A percentile compares a stretch with the other conserved stretches of the same genome.
Evolutionary conservation across 2,329 filamentous ascomycete species (phyloP).

Genomic region (Trichoderma asperellum): DNA sequence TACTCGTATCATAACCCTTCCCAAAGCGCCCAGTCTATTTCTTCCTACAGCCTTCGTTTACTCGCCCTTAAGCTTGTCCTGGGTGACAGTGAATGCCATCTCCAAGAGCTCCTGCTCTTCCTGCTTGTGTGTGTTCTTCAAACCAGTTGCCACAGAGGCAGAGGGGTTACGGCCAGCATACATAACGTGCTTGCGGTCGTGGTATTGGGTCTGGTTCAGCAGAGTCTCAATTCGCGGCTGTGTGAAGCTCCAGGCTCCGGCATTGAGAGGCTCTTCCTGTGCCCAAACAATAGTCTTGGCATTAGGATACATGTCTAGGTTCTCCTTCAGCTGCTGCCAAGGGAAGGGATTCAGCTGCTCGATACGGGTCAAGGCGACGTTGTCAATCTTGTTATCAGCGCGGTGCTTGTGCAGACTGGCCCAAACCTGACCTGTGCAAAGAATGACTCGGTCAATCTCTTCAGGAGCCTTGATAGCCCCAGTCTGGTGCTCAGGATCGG

Average conservation of each 20-base stretch:
- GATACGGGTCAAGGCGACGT: constrained; percentile 91
- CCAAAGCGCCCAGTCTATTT: background rate
- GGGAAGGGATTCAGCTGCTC: constrained; percentile 99
- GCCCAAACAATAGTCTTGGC: constrained; percentile 97
- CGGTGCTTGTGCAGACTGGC: constrained; percentile 89
- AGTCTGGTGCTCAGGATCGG: constrained; percentile 80
- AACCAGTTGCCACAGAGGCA: constrained; percentile 89
- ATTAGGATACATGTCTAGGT: constrained; percentile 95
- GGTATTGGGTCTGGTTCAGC: constrained; percentile 88
- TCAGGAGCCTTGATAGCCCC: constrained; percentile 76
- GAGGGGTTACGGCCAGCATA: constrained; percentile 94
- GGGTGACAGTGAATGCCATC: constrained; percentile 65
- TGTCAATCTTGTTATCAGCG: constrained; percentile 80
- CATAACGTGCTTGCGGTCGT: constrained; percentile 94
- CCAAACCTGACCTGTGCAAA: constrained; percentile 96
- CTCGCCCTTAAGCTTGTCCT: constrained; percentile 72
- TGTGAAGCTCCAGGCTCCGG: constrained; percentile 95
- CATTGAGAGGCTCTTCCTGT: constrained; percentile 97
- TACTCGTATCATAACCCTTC: background rate
- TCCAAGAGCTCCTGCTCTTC: constrained; percentile 86
- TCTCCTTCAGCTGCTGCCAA: constrained; percentile 95
- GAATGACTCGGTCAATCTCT: constrained; percentile 89
- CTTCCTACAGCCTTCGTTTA: constrained; percentile 40
- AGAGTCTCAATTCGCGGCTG: constrained; percentile 97
- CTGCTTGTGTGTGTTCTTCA: constrained; percentile 86